Percentiles rank a stretch among this genome's conserved stretches.
These are phyloP conservation scores for Alternaria sp. DNA, from an alignment of 2,329 filamentous ascomycete species.

Conservation along the genomic window DNA sequence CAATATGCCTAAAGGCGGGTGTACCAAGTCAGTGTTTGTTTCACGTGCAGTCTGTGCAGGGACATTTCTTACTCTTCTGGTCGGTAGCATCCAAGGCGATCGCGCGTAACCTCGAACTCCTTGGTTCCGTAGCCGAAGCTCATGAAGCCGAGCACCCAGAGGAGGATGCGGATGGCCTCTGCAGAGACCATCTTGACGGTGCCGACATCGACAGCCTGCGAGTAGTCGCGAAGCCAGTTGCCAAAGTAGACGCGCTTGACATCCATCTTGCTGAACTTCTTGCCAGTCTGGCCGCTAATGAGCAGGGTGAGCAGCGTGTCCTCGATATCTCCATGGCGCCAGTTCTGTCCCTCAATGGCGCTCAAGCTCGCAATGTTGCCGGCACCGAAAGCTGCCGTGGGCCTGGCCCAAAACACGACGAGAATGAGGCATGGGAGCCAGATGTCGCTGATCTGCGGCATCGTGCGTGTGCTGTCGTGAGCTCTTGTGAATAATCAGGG, in stretches of 20 bases:
- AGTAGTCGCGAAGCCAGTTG: slow-evolving; percentile 94
- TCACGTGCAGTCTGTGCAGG: no score
- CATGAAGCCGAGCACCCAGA: slow-evolving; percentile 90
- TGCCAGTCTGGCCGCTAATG: slow-evolving; percentile 70
- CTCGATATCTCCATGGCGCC: slow-evolving; percentile 77
- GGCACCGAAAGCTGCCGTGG: slow-evolving; percentile 81
- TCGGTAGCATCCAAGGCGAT: slow-evolving; percentile 81
- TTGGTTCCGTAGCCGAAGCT: slow-evolving; percentile 83
- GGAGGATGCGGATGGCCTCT: slow-evolving; percentile 86
- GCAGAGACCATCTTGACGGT: slow-evolving; percentile 90
- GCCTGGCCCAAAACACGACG: slow-evolving; percentile 72
- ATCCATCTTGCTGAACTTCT: slow-evolving; percentile 88
- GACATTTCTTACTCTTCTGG: slow-evolving; percentile 56
- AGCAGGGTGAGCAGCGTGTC: slow-evolving; percentile 81
- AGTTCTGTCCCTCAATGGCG: slow-evolving; percentile 84
- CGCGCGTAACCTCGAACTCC: slow-evolving; percentile 84
- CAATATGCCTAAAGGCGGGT: slow-evolving; percentile 65
- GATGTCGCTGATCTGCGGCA: slow-evolving; percentile 45
- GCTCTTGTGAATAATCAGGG: slow-evolving; percentile 1
- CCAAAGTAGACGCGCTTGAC: slow-evolving; percentile 94
- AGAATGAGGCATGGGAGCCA: slow-evolving; percentile 54
- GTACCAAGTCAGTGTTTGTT: no score
- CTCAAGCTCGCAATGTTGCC: slow-evolving; percentile 86
- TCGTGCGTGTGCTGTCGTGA: slow-evolving; percentile 20
- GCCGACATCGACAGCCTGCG: slow-evolving; percentile 91